Percentiles rank a stretch among this genome's conserved stretches.
Evolutionary conservation across 2,329 filamentous ascomycete genomes (phyloP).

Genomic region (Metarhizium sp.): DNA sequence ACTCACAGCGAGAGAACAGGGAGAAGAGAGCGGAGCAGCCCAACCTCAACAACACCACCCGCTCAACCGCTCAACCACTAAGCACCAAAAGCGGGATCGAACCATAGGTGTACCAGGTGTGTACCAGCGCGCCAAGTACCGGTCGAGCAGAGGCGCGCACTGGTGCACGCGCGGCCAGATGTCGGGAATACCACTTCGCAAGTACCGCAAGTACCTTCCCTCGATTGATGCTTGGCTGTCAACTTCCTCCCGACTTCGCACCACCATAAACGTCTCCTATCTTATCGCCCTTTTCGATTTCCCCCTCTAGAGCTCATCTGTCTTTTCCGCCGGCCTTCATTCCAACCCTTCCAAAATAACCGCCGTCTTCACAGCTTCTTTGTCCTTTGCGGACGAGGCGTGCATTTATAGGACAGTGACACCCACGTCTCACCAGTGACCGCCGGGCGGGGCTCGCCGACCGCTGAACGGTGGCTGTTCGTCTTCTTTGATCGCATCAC

Average conservation of each 20-base stretch:
- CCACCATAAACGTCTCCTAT: not conserved
- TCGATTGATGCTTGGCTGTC: no score
- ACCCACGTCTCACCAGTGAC: not conserved
- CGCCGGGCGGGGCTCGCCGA: conserved; percentile 2
- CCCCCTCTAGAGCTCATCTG: not conserved
- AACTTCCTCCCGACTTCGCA: not conserved
- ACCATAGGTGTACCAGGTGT: no score
- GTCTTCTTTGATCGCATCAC: conserved; percentile 1
- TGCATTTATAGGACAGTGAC: not conserved
- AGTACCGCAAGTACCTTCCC: no score
- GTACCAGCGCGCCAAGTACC: no score
- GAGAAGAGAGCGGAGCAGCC: no score
- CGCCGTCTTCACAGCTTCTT: not conserved
- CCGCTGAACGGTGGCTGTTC: not conserved
- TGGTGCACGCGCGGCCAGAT: no score
- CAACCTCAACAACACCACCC: no score
- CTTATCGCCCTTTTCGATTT: not conserved
- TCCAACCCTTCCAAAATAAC: not conserved
- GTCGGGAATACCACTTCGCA: no score
- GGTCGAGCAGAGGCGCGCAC: no score
- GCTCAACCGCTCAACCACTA: no score
- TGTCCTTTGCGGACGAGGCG: not conserved
- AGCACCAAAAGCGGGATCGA: no score
- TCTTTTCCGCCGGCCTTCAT: not conserved
- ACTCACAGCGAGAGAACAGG: no score